Conservation (phyloP, 2,329 filamentous ascomycete species). For the Lasiodiplodia hormozganensis region DNA sequence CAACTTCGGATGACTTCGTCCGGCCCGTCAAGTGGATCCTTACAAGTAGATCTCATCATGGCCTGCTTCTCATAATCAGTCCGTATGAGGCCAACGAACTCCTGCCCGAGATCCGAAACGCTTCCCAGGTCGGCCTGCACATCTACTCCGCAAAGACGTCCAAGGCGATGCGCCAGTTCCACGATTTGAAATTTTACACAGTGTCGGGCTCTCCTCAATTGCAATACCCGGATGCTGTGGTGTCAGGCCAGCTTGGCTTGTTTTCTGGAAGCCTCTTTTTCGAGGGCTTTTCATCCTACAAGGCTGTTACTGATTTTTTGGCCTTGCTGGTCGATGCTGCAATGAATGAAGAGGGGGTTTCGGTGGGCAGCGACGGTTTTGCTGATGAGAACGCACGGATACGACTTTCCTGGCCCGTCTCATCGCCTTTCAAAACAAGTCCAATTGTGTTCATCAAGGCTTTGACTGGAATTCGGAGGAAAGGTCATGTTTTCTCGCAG, state of each 20-base stretch:
- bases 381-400: not conserved
- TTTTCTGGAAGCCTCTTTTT: slow-evolving; percentile 21
- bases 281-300: not conserved
- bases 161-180: not conserved
- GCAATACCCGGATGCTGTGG: not conserved
- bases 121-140: slow-evolving; percentile 52
- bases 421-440: slow-evolving; percentile 4
- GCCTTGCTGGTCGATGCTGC: not conserved
- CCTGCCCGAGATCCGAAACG: slow-evolving; percentile 47
- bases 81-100: slow-evolving; percentile 66
- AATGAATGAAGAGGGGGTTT: not conserved
- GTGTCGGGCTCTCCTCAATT: not conserved
- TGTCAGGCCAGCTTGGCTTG: not conserved
- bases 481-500: slow-evolving; percentile 2
- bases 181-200: slow-evolving; percentile 2
- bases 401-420: not conserved
- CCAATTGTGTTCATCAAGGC: slow-evolving; percentile 14
- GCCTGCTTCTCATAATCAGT: slow-evolving; percentile 62
- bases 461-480: slow-evolving; percentile 9
- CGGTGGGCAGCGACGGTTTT: slow-evolving; percentile 1
- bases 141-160: slow-evolving; percentile 51
- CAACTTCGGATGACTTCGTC: not conserved
- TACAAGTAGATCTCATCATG: slow-evolving; percentile 35
- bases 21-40: slow-evolving; percentile 64
- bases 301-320: not conserved